A percentile compares a stretch with the other conserved stretches of the same genome.
phyloP scores from a whole-genome alignment of 495 filamentous ascomycete species.

The Penicillium ucsense region DNA sequence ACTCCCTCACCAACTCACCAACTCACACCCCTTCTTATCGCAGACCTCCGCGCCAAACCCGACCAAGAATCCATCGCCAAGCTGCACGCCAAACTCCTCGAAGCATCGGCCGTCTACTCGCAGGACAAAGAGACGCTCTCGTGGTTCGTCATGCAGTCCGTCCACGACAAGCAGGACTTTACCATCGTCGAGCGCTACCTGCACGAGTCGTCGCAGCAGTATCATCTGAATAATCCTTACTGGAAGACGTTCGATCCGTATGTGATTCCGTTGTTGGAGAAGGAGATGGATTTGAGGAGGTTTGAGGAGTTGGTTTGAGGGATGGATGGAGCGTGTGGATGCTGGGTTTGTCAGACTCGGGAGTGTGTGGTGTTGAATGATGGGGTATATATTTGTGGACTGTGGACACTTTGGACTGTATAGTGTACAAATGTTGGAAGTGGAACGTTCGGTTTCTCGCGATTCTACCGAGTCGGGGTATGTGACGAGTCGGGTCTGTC shows the following conservation, averaged over 20 bases:
- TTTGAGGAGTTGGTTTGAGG: constrained; percentile 41
- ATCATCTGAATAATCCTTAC: constrained; percentile 58
- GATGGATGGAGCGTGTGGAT: too few species aligned
- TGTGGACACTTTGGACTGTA: too few species aligned
- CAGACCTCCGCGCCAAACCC: constrained; percentile 54
- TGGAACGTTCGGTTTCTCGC: too few species aligned
- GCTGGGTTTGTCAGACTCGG: too few species aligned
- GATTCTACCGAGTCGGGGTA: background rate
- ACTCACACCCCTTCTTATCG: background rate
- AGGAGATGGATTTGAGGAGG: constrained; percentile 53
- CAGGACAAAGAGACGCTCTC: constrained; percentile 57
- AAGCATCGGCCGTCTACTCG: constrained; percentile 53
- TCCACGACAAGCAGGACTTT: constrained; percentile 53
- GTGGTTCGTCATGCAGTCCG: constrained; percentile 61
- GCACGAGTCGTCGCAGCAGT: constrained; percentile 48
- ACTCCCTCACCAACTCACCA: background rate
- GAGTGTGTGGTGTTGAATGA: background rate
- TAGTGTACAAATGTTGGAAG: too few species aligned
- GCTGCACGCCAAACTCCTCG: constrained; percentile 55
- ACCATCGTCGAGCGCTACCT: constrained; percentile 60
- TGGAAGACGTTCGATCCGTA: constrained; percentile 64
- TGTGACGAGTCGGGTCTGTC: background rate
- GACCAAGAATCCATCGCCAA: constrained; percentile 49
- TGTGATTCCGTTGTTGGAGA: constrained; percentile 52
- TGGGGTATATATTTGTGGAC: background rate